Evolutionary conservation across 2,329 filamentous ascomycete genomes (phyloP).

Genomic region (Microcyclosporella mali): DNA sequence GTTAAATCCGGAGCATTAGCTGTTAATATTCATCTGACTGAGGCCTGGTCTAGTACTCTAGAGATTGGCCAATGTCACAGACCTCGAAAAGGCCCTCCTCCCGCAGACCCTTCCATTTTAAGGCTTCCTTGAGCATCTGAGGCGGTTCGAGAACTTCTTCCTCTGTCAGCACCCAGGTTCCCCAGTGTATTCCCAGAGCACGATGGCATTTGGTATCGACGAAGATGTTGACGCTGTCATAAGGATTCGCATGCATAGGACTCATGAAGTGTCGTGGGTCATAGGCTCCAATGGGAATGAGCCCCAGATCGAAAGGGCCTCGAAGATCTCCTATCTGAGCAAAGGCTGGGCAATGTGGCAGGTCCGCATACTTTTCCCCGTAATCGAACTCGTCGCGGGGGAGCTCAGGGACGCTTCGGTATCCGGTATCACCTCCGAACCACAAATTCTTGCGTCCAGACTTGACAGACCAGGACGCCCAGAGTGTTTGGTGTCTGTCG

Average conservation of each 20-base stretch:
- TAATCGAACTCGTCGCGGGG: constrained; percentile 65
- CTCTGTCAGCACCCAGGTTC: constrained; percentile 73
- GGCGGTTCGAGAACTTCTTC: constrained; percentile 86
- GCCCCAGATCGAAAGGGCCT: constrained; percentile 82
- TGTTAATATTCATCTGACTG: no score
- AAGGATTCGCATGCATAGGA: constrained; percentile 77
- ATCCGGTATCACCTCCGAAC: constrained; percentile 85
- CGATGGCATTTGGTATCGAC: constrained; percentile 68
- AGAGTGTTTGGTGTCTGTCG: constrained; percentile 71
- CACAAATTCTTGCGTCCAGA: constrained; percentile 73
- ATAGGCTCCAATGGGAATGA: constrained; percentile 93
- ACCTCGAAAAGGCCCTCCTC: constrained; percentile 74
- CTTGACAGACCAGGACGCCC: constrained; percentile 77
- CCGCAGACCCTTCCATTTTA: constrained; percentile 59
- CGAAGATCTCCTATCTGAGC: constrained; percentile 70
- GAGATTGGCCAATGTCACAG: constrained; percentile 77
- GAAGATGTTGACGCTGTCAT: constrained; percentile 86
- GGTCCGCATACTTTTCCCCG: constrained; percentile 53
- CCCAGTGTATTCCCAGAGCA: constrained; percentile 90
- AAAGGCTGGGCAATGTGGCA: constrained; percentile 77
- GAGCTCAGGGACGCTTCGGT: constrained; percentile 66
- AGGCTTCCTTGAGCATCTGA: constrained; percentile 61
- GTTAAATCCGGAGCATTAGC: no score
- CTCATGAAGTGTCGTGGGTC: constrained; percentile 67
- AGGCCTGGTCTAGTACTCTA: constrained; percentile 49